Evolutionary conservation across 306 rosid species (phyloP).

Genomic region (Casuarina cunninghamiana): DNA sequence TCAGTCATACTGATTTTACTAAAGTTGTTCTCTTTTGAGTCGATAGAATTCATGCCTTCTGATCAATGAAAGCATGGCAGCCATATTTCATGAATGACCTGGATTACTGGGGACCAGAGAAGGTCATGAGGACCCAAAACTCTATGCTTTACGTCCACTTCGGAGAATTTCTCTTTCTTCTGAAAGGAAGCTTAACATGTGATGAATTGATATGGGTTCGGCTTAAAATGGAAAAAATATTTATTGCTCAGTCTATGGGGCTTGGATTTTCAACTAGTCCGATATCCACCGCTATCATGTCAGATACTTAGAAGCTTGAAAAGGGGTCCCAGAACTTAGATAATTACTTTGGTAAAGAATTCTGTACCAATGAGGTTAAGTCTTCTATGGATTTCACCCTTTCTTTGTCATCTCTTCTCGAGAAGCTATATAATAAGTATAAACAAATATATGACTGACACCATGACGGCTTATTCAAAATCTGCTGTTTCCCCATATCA

Average conservation of each 20-base stretch:
- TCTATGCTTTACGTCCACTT: conserved; percentile 34
- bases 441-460: neutral
- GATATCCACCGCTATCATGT: conserved; percentile 9
- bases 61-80: neutral
- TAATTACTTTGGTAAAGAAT: neutral
- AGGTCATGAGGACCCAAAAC: conserved; percentile 39
- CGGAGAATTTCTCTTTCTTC: conserved; percentile 39
- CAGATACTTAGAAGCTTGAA: neutral
- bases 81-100: neutral
- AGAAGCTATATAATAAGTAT: neutral
- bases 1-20: neutral
- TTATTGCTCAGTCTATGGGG: conserved; percentile 31
- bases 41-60: neutral
- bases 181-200: conserved; percentile 38
- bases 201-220: conserved; percentile 48
- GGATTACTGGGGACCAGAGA: conserved; percentile 18
- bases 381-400: too few relatives aligned
- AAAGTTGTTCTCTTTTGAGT: neutral
- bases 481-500: too few relatives aligned
- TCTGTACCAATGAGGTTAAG: too few relatives aligned
- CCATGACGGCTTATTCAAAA: too few relatives aligned
- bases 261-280: conserved; percentile 22
- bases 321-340: neutral
- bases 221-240: conserved; percentile 46
- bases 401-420: neutral